Evolutionary conservation across 2,329 filamentous ascomycete genomes (phyloP).

Genomic region (Arthrobotrys entomopaga): DNA sequence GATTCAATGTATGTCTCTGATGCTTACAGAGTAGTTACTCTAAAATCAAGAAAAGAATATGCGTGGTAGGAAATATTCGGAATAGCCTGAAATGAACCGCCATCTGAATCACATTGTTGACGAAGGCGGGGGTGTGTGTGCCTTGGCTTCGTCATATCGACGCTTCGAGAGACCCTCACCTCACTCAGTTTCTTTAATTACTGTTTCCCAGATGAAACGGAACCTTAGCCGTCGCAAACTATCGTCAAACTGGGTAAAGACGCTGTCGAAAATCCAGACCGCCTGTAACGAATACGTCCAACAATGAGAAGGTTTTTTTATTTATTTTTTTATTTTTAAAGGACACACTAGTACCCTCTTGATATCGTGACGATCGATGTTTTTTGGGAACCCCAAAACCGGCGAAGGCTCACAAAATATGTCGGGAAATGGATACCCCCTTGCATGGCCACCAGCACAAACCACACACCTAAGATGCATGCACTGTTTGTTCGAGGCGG

Average conservation of each 20-base stretch:
- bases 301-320: neutral
- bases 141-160: neutral
- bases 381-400: slow-evolving; percentile 26
- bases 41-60: neutral
- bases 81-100: too few species aligned
- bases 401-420: slow-evolving; percentile 17
- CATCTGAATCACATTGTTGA: too few species aligned
- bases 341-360: neutral
- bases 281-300: neutral
- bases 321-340: slow-evolving; percentile 3
- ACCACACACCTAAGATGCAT: slow-evolving; percentile 5
- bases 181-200: slow-evolving; percentile 13
- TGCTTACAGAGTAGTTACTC: slow-evolving; percentile 19
- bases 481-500: slow-evolving; percentile 42
- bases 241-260: slow-evolving; percentile 13
- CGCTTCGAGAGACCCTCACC: slow-evolving; percentile 22
- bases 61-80: too few species aligned
- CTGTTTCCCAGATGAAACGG: slow-evolving; percentile 16
- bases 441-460: slow-evolving; percentile 46
- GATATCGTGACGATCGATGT: neutral
- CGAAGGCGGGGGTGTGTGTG: too few species aligned
- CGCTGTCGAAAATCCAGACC: slow-evolving; percentile 12
- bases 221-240: slow-evolving; percentile 27
- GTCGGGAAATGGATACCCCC: slow-evolving; percentile 24
- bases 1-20: slow-evolving; percentile 10